A percentile compares a stretch with the other conserved stretches of the same genome.
Conservation (phyloP, 2,329 filamentous ascomycete species). For the Trichoderma endophyticum region DNA sequence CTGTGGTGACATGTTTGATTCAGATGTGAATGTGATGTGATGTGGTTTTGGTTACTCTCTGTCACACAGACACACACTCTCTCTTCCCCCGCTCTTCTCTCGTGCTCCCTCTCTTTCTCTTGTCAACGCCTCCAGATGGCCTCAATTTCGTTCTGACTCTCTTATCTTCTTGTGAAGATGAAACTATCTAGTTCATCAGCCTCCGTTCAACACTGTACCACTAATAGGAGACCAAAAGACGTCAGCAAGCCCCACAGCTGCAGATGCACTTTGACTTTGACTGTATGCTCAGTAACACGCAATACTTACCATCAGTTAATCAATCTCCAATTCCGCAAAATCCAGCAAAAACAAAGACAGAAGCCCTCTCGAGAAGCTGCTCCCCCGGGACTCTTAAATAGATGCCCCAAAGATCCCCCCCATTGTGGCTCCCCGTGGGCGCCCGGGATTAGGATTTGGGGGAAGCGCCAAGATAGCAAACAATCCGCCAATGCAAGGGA, state of each 20-base stretch:
- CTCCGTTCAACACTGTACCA: background rate
- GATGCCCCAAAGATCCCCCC: background rate
- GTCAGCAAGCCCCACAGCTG: background rate
- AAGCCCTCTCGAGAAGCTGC: background rate
- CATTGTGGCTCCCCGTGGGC: background rate
- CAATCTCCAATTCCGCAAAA: background rate
- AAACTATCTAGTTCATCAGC: background rate
- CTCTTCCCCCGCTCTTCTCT: background rate
- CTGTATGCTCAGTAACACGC: background rate
- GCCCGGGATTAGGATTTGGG: background rate
- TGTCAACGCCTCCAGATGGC: background rate
- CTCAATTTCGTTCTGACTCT: background rate
- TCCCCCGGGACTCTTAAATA: background rate
- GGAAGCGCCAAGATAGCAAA: background rate
- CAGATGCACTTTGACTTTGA: background rate
- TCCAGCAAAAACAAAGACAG: background rate
- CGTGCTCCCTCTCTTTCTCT: background rate
- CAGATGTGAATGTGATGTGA: background rate
- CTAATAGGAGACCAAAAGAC: background rate
- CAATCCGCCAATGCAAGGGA: background rate
- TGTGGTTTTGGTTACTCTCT: background rate
- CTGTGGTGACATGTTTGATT: slow-evolving; percentile 19
- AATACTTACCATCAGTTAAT: background rate
- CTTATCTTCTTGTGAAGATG: background rate
- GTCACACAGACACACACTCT: background rate